A percentile compares a stretch with the other conserved stretches of the same genome.
Evolutionary conservation across 2,329 filamentous ascomycete genomes (phyloP).

Genomic region (Curvularia sp.): DNA sequence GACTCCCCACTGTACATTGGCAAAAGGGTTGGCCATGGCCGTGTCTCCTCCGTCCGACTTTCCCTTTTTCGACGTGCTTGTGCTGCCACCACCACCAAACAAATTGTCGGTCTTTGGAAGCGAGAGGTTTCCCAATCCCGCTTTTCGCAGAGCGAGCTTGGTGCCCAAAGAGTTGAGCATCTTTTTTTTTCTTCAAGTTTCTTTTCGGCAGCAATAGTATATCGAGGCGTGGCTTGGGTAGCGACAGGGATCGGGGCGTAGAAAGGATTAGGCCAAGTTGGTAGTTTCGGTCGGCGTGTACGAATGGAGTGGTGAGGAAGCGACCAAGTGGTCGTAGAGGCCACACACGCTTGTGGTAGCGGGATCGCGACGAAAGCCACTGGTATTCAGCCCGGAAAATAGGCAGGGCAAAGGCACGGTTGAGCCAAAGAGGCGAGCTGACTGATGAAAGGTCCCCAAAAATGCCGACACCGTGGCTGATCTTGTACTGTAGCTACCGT

Average conservation of each 20-base stretch:
- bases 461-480: slow-evolving; percentile 27
- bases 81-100: slow-evolving; percentile 35
- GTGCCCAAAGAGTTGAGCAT: slow-evolving; percentile 66
- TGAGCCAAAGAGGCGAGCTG: slow-evolving; percentile 13
- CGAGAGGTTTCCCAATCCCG: slow-evolving; percentile 61
- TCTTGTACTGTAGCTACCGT: slow-evolving; percentile 26
- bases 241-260: not conserved
- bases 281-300: not conserved
- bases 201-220: not conserved
- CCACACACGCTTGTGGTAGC: slow-evolving; percentile 8
- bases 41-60: slow-evolving; percentile 25
- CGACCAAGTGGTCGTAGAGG: not conserved
- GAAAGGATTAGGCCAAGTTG: not conserved
- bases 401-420: slow-evolving; percentile 1
- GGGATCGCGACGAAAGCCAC: not conserved
- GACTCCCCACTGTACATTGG: slow-evolving; percentile 47
- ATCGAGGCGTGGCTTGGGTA: slow-evolving; percentile 2
- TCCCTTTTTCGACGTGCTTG: slow-evolving; percentile 33
- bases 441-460: slow-evolving; percentile 9
- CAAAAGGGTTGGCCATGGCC: slow-evolving; percentile 45
- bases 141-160: slow-evolving; percentile 66
- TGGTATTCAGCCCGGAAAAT: not conserved
- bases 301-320: slow-evolving; percentile 1
- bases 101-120: slow-evolving; percentile 46
- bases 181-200: slow-evolving; percentile 1